These are phyloP conservation scores for Phialophora verrucosa DNA, from an alignment of 2,329 filamentous ascomycete genomes.

Conservation along the genomic window DNA sequence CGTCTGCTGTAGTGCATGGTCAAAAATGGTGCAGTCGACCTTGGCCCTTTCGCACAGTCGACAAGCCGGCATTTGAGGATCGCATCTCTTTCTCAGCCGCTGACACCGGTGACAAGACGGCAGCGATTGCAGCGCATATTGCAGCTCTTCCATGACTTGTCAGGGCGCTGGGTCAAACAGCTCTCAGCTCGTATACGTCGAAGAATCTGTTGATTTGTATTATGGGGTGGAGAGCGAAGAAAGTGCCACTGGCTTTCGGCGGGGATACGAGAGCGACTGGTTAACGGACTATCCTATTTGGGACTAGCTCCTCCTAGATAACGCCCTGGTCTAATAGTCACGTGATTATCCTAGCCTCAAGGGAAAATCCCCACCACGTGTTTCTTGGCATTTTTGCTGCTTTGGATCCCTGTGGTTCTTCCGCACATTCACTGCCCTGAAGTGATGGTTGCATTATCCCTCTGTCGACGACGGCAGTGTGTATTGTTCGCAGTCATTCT, in stretches of 20 bases:
- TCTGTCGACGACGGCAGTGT: not conserved
- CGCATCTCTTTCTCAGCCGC: conserved; percentile 17
- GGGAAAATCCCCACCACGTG: too few species aligned
- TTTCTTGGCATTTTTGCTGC: not conserved
- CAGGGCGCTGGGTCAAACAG: too few species aligned
- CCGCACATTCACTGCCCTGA: not conserved
- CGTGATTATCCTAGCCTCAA: not conserved
- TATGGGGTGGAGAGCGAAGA: not conserved
- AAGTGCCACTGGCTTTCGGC: not conserved
- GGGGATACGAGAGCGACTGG: not conserved
- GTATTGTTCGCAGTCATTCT: not conserved
- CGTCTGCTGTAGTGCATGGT: conserved; percentile 18
- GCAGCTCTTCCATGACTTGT: not conserved
- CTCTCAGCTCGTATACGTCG: too few species aligned
- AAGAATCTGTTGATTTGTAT: too few species aligned
- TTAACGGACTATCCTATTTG: not conserved
- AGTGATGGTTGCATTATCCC: not conserved
- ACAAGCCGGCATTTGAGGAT: conserved; percentile 19
- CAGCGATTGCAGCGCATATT: conserved; percentile 10
- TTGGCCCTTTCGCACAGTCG: conserved; percentile 12
- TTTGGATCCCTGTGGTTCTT: not conserved
- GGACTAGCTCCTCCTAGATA: not conserved
- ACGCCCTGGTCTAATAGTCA: not conserved
- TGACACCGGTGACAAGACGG: conserved; percentile 16
- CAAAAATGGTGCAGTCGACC: conserved; percentile 15